Percentiles rank a stretch among this genome's conserved stretches.
Conservation (phyloP, 352 stramenopile genomes). For the Pythium dissimile region DNA sequence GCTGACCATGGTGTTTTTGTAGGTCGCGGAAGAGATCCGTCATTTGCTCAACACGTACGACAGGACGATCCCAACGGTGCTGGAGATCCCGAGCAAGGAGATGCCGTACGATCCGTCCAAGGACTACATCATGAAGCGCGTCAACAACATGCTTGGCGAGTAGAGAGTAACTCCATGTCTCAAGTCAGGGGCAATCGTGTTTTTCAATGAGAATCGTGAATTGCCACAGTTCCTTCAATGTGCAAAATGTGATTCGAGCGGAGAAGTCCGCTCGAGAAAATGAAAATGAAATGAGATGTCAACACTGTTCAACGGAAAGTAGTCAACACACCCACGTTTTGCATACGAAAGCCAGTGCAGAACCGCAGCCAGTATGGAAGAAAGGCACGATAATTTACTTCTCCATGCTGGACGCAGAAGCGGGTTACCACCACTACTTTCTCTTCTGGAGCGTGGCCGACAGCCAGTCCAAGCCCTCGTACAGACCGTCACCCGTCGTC, state of each 20-base stretch:
- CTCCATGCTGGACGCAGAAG: constrained; percentile 17
- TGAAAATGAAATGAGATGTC: too few species aligned
- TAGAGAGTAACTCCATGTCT: not conserved
- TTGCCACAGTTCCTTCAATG: too few species aligned
- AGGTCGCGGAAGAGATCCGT: constrained; percentile 97
- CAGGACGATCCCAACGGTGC: constrained; percentile 97
- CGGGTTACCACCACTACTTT: constrained; percentile 43
- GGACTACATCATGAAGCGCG: constrained; percentile 99
- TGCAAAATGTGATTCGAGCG: too few species aligned
- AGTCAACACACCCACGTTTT: too few species aligned
- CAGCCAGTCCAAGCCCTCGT: constrained; percentile 99
- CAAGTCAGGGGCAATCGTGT: too few species aligned
- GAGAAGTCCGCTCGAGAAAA: too few species aligned
- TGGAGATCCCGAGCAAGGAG: constrained; percentile 98
- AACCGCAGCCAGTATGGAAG: not conserved
- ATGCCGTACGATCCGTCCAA: constrained; percentile 95
- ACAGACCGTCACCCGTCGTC: constrained; percentile 97
- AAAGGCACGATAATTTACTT: constrained; percentile 25
- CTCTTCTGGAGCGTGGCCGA: constrained; percentile 81
- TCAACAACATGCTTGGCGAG: constrained; percentile 92
- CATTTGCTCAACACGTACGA: constrained; percentile 98
- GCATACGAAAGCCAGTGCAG: not conserved
- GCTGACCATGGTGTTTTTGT: not conserved
- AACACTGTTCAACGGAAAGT: too few species aligned
- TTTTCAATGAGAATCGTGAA: too few species aligned